Percentiles rank a stretch among this genome's conserved stretches.
Conservation (phyloP, 208 protist species). For the Trypanosoma mega region DNA sequence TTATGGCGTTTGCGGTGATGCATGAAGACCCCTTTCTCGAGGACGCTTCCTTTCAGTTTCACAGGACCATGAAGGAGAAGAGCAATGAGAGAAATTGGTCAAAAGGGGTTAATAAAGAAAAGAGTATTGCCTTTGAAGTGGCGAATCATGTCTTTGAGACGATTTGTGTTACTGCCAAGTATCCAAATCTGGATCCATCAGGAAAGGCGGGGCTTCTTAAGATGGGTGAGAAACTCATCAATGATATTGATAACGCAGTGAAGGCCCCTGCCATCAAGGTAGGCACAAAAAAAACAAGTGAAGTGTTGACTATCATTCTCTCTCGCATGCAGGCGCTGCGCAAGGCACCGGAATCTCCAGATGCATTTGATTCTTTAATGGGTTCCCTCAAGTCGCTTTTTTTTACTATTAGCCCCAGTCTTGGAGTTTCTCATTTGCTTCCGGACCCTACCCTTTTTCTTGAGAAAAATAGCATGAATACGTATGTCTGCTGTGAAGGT, state of each 20-base stretch:
- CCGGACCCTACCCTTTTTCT: slow-evolving; percentile 18
- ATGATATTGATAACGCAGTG: slow-evolving; percentile 42
- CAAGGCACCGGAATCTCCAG: slow-evolving; percentile 35
- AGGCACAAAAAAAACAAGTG: slow-evolving; percentile 25
- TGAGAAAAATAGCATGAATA: slow-evolving; percentile 42
- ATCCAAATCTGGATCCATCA: slow-evolving; percentile 36
- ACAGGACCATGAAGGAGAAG: slow-evolving; percentile 39
- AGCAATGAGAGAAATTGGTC: slow-evolving; percentile 27
- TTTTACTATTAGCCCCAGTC: slow-evolving; percentile 47
- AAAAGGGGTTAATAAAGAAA: slow-evolving; percentile 25
- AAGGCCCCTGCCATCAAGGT: slow-evolving; percentile 32
- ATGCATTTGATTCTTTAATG: slow-evolving; percentile 50
- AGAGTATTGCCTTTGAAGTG: slow-evolving; percentile 45
- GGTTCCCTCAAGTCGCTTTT: slow-evolving; percentile 61
- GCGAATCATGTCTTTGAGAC: slow-evolving; percentile 55
- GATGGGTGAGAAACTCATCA: slow-evolving; percentile 44
- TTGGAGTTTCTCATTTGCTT: slow-evolving; percentile 31
- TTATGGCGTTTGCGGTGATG: slow-evolving; percentile 72
- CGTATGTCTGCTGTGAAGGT: slow-evolving; percentile 70
- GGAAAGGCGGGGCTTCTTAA: slow-evolving; percentile 41
- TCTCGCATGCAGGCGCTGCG: slow-evolving; percentile 39
- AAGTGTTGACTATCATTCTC: slow-evolving; percentile 33
- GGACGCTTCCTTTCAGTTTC: slow-evolving; percentile 39
- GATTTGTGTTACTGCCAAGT: slow-evolving; percentile 63
- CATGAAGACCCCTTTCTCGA: slow-evolving; percentile 80